Evolutionary conservation across 1,284 basidiomycete genomes (phyloP).

Genomic region (Marasmius tenuissimus): DNA sequence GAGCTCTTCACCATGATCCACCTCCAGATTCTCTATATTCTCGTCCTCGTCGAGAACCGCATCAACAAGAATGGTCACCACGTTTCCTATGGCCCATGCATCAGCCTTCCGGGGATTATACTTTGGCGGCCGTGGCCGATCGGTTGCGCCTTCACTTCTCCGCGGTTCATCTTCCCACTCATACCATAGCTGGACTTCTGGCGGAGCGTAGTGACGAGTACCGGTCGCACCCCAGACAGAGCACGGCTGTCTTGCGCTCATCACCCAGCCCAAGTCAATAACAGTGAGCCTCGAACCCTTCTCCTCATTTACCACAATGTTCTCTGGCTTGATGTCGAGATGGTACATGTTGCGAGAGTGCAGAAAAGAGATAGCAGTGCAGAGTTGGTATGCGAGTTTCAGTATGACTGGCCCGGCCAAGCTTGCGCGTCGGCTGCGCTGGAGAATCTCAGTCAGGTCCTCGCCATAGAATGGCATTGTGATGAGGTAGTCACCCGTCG

Average conservation of each 20-base stretch:
- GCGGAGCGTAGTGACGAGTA: neutral
- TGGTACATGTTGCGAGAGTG: neutral
- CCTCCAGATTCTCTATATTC: neutral
- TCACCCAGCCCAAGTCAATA: neutral
- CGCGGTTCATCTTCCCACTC: neutral
- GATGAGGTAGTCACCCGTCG: too few species aligned
- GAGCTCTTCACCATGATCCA: neutral
- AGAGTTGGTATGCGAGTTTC: constrained; percentile 5
- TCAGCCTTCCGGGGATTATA: neutral
- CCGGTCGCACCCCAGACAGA: neutral
- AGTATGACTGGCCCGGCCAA: neutral
- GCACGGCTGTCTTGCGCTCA: neutral
- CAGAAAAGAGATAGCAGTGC: neutral
- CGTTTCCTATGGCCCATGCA: neutral
- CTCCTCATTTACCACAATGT: neutral
- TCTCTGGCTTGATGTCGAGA: neutral
- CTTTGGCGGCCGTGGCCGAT: neutral
- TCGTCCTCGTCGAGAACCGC: neutral
- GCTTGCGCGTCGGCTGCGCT: too few species aligned
- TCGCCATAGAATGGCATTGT: too few species aligned
- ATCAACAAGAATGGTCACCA: neutral
- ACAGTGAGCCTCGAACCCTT: neutral
- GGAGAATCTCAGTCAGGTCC: too few species aligned
- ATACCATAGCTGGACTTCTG: neutral
- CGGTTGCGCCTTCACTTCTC: neutral